A percentile compares a stretch with the other conserved stretches of the same genome.
Evolutionary conservation across 2,329 filamentous ascomycete species (phyloP).

Genomic region (Aspergillus transmontanensis): DNA sequence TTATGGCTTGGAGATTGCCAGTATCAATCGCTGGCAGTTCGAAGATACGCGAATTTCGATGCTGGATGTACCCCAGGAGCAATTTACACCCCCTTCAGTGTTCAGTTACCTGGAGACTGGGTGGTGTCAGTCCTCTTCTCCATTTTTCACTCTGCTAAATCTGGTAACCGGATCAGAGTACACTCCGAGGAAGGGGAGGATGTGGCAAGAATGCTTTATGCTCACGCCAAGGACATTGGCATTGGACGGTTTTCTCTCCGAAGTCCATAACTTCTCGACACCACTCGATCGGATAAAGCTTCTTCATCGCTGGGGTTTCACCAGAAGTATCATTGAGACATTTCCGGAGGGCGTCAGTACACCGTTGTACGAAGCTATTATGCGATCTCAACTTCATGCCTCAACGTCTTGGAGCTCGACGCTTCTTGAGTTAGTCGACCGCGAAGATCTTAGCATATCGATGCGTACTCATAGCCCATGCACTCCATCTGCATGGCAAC

Average conservation of each 20-base stretch:
- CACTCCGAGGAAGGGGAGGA: conserved; percentile 30
- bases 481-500: conserved; percentile 34
- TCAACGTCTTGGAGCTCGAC: conserved; percentile 73
- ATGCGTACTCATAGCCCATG: conserved; percentile 52
- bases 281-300: conserved; percentile 70
- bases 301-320: conserved; percentile 70
- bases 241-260: conserved; percentile 68
- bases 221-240: conserved; percentile 69
- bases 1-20: conserved; percentile 63
- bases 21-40: conserved; percentile 57
- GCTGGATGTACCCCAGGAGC: conserved; percentile 50
- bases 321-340: conserved; percentile 68
- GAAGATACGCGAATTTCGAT: conserved; percentile 54
- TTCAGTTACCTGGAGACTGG: conserved; percentile 57
- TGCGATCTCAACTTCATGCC: conserved; percentile 80
- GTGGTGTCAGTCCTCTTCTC: conserved; percentile 32
- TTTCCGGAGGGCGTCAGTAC: conserved; percentile 82
- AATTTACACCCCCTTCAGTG: conserved; percentile 61
- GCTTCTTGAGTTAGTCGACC: conserved; percentile 73
- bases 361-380: conserved; percentile 79
- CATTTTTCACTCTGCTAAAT: conserved; percentile 56
- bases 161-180: conserved; percentile 42
- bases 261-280: conserved; percentile 53
- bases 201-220: conserved; percentile 41
- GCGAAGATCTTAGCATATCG: conserved; percentile 76